Conservation (phyloP, 2,329 filamentous ascomycete species). For the Pestalotiopsis sp. region DNA sequence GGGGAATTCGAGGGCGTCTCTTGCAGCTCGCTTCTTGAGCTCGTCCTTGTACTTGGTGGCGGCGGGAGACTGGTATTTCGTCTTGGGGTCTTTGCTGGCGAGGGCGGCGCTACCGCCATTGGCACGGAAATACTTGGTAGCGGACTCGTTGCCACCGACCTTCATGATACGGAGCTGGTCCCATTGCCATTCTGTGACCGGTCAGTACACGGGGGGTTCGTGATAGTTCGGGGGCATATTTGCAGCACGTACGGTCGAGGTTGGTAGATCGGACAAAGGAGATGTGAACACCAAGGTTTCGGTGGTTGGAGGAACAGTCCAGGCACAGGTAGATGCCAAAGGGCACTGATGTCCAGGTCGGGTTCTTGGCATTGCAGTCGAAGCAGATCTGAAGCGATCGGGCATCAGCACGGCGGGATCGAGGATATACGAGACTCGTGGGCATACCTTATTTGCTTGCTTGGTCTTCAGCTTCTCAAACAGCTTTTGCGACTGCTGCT, state of each 20-base stretch:
- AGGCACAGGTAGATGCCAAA: conserved; percentile 98
- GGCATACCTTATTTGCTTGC: conserved; percentile 85
- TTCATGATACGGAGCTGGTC: conserved; percentile 97
- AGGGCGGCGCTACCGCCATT: conserved; percentile 93
- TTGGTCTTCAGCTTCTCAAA: conserved; percentile 97
- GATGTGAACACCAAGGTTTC: conserved; percentile 97
- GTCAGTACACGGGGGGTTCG: conserved; percentile 24
- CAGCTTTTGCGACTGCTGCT: conserved; percentile 94
- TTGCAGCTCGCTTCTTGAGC: conserved; percentile 80
- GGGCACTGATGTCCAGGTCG: conserved; percentile 96
- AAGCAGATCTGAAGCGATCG: conserved; percentile 75
- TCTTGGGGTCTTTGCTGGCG: conserved; percentile 94
- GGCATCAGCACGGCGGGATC: background rate
- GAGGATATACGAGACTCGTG: background rate
- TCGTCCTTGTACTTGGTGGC: conserved; percentile 98
- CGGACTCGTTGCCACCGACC: conserved; percentile 96
- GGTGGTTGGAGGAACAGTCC: conserved; percentile 95
- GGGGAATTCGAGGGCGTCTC: conserved; percentile 87
- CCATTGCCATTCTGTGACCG: conserved; percentile 87
- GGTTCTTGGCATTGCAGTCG: conserved; percentile 96
- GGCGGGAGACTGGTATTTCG: conserved; percentile 93
- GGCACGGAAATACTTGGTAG: conserved; percentile 96
- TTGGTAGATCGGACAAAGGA: conserved; percentile 98
- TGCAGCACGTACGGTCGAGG: conserved; percentile 80
- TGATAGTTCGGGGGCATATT: background rate